phyloP scores from a whole-genome alignment of 1,139 yeast genomes.

The Candida glucosophila region DNA sequence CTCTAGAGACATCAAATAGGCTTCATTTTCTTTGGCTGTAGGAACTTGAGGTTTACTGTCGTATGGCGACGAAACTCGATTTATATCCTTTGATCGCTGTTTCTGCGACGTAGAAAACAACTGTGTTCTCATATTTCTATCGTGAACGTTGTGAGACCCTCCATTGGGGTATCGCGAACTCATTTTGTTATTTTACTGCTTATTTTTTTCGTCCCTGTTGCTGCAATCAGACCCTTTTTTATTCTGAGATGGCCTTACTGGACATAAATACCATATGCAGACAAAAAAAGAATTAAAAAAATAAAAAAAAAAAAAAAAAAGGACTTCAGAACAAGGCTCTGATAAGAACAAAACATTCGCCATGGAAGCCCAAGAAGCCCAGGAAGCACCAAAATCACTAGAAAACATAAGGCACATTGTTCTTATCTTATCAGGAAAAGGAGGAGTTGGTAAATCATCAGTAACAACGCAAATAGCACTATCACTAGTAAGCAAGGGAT shows the following conservation, averaged over 20 bases:
- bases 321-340: no score
- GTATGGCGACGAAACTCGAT: slow-evolving; percentile 46
- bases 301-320: no score
- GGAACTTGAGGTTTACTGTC: slow-evolving; percentile 25
- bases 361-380: slow-evolving; percentile 7
- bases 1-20: slow-evolving; percentile 65
- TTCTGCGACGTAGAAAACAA: slow-evolving; percentile 30
- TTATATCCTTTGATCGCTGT: no score
- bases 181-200: slow-evolving; percentile 9
- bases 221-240: no score
- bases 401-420: slow-evolving; percentile 58
- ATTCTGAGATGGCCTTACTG: no score
- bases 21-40: slow-evolving; percentile 40
- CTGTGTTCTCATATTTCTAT: slow-evolving; percentile 40
- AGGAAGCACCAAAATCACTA: slow-evolving; percentile 45
- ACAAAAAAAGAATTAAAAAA: no score
- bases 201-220: no score
- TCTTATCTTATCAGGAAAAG: slow-evolving; percentile 39
- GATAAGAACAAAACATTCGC: no score
- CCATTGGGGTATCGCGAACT: slow-evolving; percentile 27
- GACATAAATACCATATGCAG: no score
- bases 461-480: slow-evolving; percentile 91
- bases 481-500: slow-evolving; percentile 60
- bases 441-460: slow-evolving; percentile 86
- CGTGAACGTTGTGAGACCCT: slow-evolving; percentile 37